phyloP scores from a whole-genome alignment of 2,329 filamentous ascomycete genomes.

The Microthyrium microscopicum region DNA sequence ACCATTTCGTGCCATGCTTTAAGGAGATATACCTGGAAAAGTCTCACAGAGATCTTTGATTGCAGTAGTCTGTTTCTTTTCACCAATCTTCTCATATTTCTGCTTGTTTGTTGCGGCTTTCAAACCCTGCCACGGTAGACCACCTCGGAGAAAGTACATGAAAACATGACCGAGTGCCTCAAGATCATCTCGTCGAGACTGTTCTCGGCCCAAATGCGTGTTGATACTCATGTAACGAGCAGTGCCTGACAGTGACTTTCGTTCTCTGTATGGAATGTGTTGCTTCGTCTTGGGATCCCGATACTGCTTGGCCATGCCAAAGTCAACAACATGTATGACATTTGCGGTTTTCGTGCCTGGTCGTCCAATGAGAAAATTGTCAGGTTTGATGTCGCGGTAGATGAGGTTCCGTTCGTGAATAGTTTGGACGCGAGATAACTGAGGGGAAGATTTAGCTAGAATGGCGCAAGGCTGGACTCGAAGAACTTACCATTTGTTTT shows the following conservation, averaged over 20 bases:
- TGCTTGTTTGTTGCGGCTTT: conserved; percentile 69
- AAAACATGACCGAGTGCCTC: conserved; percentile 64
- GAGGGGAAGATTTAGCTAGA: conserved; percentile 6
- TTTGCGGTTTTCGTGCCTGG: conserved; percentile 89
- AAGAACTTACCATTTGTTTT: conserved; percentile 71
- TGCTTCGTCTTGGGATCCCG: conserved; percentile 98
- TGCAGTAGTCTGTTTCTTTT: conserved; percentile 97
- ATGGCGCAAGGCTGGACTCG: not conserved
- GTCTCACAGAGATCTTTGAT: conserved; percentile 96
- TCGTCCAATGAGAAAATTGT: conserved; percentile 95
- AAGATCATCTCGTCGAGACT: conserved; percentile 87
- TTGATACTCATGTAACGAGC: conserved; percentile 99
- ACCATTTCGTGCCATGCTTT: conserved; percentile 11
- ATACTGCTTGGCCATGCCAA: conserved; percentile 99
- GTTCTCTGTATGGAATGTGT: conserved; percentile 92
- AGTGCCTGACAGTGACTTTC: conserved; percentile 91
- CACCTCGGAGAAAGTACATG: conserved; percentile 52
- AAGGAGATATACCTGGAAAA: conserved; percentile 50
- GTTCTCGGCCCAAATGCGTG: conserved; percentile 89
- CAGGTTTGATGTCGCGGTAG: conserved; percentile 97
- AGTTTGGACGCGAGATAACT: conserved; percentile 78
- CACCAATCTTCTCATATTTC: conserved; percentile 99
- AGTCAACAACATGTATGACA: conserved; percentile 96
- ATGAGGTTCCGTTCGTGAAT: conserved; percentile 99
- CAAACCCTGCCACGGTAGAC: conserved; percentile 50